Conservation (phyloP, 139 green algal species). For the Tetradesmus obliquus region DNA sequence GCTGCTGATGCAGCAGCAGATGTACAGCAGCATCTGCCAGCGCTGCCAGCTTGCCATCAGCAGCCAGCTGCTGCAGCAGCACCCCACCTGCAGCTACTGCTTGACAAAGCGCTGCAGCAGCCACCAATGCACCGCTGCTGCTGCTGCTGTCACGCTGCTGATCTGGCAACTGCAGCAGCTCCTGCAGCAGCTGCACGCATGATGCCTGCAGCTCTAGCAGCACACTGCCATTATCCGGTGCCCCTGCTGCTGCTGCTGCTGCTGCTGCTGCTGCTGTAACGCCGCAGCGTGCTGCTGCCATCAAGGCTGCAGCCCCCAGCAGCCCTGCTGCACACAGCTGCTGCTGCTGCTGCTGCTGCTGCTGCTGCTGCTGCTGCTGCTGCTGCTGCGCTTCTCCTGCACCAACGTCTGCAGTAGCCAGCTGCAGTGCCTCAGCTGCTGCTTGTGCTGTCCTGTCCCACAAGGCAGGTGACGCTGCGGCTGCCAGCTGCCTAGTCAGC, state of each 20-base stretch:
- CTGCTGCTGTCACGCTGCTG: neutral
- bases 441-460: neutral
- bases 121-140: conserved; percentile 9
- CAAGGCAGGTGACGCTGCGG: neutral
- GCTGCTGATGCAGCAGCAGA: neutral
- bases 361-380: neutral
- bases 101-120: neutral
- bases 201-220: neutral
- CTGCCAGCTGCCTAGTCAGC: neutral
- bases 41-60: neutral
- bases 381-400: neutral
- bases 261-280: conserved; percentile 11
- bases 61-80: conserved; percentile 14
- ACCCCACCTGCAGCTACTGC: neutral
- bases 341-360: neutral
- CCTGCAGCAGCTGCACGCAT: neutral
- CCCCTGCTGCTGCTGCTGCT: neutral
- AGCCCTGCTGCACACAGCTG: neutral
- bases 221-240: neutral
- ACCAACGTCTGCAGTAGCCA: neutral
- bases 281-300: neutral
- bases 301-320: neutral
- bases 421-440: neutral
- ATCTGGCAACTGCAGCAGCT: neutral
- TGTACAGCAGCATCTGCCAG: conserved; percentile 2